These are phyloP conservation scores for Heliamphora pulchella DNA, from an alignment of 179 eudicot genomes.

Conservation along the genomic window DNA sequence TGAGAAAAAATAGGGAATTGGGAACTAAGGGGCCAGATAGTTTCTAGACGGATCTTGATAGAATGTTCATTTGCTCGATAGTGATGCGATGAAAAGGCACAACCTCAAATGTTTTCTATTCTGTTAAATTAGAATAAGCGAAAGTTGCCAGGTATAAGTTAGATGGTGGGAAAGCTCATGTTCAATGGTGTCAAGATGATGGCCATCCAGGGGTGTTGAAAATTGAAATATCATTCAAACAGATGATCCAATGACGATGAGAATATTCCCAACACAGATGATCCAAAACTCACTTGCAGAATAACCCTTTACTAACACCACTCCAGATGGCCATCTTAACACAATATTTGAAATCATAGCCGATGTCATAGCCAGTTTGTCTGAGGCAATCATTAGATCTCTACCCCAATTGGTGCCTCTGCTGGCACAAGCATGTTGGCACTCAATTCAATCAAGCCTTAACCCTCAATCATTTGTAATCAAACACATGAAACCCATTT, in stretches of 20 bases:
- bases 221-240: background rate
- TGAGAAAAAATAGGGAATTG: background rate
- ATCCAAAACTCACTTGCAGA: background rate
- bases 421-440: no score
- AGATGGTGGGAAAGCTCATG: background rate
- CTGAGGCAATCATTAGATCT: no score
- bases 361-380: no score
- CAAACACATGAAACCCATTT: no score
- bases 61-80: background rate
- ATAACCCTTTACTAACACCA: background rate
- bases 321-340: no score
- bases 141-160: background rate
- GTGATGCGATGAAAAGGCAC: background rate
- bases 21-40: background rate
- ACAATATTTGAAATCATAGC: no score
- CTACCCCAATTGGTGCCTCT: no score
- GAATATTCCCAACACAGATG: no score
- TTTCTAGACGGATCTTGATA: background rate
- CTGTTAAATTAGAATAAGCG: background rate
- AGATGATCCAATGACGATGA: background rate
- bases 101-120: background rate
- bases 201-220: background rate
- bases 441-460: no score
- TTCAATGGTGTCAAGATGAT: background rate
- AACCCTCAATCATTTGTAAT: no score